Conservation (phyloP, 192 early-diverging fungal genomes). For the Backusella westeae region DNA sequence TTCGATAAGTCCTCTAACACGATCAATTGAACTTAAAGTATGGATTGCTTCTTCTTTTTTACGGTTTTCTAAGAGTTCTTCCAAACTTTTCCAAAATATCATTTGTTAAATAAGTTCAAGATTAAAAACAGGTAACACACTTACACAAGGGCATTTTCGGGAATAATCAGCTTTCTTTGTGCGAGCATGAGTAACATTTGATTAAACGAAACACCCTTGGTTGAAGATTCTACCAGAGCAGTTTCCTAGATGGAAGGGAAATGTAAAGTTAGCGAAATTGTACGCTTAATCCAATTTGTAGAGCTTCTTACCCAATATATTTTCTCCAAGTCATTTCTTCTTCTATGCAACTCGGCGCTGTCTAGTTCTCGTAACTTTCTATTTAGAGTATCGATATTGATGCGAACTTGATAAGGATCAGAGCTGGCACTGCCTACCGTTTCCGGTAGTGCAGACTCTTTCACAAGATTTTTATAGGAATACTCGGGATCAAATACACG, state of each 20-base stretch:
- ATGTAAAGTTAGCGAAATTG: background rate
- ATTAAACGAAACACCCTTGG: slow-evolving; percentile 39
- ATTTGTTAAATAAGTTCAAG: background rate
- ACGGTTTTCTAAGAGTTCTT: slow-evolving; percentile 38
- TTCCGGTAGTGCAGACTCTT: slow-evolving; percentile 6
- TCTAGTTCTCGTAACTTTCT: slow-evolving; percentile 27
- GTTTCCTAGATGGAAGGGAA: slow-evolving; percentile 15
- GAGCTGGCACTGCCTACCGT: background rate
- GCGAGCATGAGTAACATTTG: slow-evolving; percentile 57
- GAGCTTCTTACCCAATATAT: slow-evolving; percentile 33
- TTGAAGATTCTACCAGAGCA: slow-evolving; percentile 16
- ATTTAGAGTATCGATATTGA: slow-evolving; percentile 28
- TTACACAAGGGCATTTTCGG: slow-evolving; percentile 52
- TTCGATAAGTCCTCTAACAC: slow-evolving; percentile 33
- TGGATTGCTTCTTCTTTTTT: slow-evolving; percentile 39
- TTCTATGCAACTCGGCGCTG: slow-evolving; percentile 22
- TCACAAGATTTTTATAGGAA: slow-evolving; percentile 41
- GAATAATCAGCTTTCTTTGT: slow-evolving; percentile 53
- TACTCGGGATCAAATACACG: slow-evolving; percentile 48
- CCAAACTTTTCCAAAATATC: slow-evolving; percentile 20
- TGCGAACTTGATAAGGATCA: slow-evolving; percentile 13
- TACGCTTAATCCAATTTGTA: background rate
- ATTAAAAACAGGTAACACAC: slow-evolving; percentile 16
- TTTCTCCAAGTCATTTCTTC: slow-evolving; percentile 31
- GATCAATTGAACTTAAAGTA: slow-evolving; percentile 29